Base-by-base conservation (phyloP, 306 rosid species). In the Begonia masoniana region DNA sequence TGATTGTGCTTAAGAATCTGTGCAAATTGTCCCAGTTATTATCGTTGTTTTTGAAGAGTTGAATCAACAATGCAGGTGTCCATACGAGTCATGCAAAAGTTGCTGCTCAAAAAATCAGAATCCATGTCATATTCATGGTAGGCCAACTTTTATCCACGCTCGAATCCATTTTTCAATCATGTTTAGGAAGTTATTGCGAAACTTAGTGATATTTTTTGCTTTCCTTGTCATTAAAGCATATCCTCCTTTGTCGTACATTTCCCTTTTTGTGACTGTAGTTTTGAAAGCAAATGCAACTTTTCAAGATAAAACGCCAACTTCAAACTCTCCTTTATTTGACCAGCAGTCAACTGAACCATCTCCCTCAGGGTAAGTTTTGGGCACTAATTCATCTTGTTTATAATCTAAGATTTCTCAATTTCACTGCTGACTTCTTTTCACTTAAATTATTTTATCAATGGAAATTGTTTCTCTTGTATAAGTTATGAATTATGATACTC, bases 91-190 rank as follows among this genome's bases (percentile, higher is more conserved):
- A 15, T 91, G 99, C 82, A 91, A 91, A 79, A 86, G 86, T 75
- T 91, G 96, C 75, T 91, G 99, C 66, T 72, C 92, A 3, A 91
- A 73, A 64, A 87, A 89, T 58, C 99, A 91, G 74, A 91, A 91
- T 62, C 96, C 96, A 35, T 91, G 99, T 67, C 77, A 76, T 51
- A 91, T 91, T 74, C 99, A 91, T 10, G 99, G 99, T 83, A 72
- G 54, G 78, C 17, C 52, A 42, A 6, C 39, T 31, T 7, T 31
- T 31, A 31, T 31, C 39, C 39, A 31, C 9, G 39, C 3, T 31
- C 8, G 39, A 0, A 31, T 7, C 39, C 39, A 21, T 31, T 31
- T 31, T 31, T 31, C 7, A 31, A 31, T 31, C 7, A 31, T 31
- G 39, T 31, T 31, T 31, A 31, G 39, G 39, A 31, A 31, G 39